Base-by-base conservation (phyloP, 163 green algal genomes). In the Scenedesmus sp. region DNA sequence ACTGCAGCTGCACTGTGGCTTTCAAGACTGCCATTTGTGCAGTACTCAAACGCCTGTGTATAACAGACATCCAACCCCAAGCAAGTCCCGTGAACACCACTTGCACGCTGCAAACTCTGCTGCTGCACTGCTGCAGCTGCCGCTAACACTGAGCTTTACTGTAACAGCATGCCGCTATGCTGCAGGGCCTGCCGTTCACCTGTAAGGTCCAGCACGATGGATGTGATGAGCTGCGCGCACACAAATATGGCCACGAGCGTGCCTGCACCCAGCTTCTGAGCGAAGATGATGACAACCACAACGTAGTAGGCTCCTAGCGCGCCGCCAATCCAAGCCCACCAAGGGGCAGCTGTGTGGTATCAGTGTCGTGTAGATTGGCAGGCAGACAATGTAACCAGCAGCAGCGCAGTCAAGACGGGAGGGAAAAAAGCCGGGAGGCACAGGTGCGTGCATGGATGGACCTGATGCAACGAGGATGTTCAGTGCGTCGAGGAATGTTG, bases 241-340 rank as follows among this genome's bases (percentile, higher is more conserved):
- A 92, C 88, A 84, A 92, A 92, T 26, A 92, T 79, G 62, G 62
- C 62, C 18, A 88, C 81, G 3, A 88, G 8, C 12, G 88, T 92
- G 62, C 81, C 81, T 13, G 88, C 88, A 23, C 88, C 88, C 15
- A 93, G 74, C 59, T 84, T 86, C 23, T 66, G 84, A 2, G 88
- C 93, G 76, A 94, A 95, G 4, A 95, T 83, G 70, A 95, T 92
- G 52, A 92, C 88, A 4, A 92, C 54, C 2, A 92, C 87, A 12
- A 95, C 93, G 73, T 94, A 95, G 20, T 83, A 95, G 10, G 91
- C 93, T 10, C 93, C 93, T 34, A 93, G 56, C 0, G 82, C 23
- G 2, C 93, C 93, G 23, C 93, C 93, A 15, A 91, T 76, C 93
- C 93, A 95, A 12, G n/a, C 12, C 93, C 93, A 95, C 93, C 93